These are phyloP conservation scores for Syzygium aromaticum DNA, from an alignment of 345 rosid species.

Conservation along the genomic window DNA sequence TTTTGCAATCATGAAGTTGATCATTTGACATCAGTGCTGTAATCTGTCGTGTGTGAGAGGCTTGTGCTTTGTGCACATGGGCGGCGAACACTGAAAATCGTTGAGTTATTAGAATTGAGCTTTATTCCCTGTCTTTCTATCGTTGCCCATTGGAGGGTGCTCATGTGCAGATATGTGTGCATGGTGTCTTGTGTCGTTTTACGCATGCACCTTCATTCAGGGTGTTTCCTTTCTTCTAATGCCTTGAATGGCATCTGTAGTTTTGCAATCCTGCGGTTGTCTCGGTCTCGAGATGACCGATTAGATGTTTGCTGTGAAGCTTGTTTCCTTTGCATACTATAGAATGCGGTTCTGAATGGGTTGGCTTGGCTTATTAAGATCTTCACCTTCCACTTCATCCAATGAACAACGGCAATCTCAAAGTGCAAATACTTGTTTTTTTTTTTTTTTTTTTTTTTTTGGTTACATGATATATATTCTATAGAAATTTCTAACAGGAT, in stretches of 20 bases:
- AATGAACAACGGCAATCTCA: background rate
- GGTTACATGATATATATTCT: background rate
- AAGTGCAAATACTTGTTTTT: background rate
- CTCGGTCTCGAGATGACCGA: background rate
- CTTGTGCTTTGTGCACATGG: background rate
- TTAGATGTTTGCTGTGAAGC: background rate
- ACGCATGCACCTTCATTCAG: background rate
- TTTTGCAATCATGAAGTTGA: background rate
- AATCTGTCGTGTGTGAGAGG: background rate
- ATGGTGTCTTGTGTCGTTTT: background rate
- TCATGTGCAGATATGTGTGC: fast-evolving
- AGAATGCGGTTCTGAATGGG: background rate
- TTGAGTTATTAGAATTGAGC: background rate
- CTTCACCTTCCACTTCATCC: background rate
- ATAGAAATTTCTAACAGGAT: slow-evolving; percentile 19
- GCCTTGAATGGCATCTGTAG: no score
- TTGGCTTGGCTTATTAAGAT: background rate
- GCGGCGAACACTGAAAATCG: background rate
- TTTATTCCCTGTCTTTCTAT: background rate
- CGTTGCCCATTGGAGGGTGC: background rate
- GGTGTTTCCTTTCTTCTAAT: no score
- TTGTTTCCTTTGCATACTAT: background rate
- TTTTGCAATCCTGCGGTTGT: background rate
- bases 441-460: background rate
- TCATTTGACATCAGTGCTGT: background rate